Evolutionary conservation across 140 eudicot species (phyloP).

Genomic region (Artemisia princeps): DNA sequence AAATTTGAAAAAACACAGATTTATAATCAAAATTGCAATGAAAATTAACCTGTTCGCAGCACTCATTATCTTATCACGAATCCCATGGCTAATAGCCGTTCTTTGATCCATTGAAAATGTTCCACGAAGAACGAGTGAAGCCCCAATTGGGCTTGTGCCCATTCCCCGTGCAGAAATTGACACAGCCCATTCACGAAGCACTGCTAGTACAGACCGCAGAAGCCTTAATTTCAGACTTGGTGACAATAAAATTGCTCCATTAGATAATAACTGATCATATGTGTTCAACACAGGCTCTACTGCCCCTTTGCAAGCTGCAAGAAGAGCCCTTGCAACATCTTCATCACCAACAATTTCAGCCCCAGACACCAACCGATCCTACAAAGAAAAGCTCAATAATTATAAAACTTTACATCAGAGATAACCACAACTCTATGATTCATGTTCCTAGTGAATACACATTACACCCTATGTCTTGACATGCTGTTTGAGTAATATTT

Average conservation of each 20-base stretch:
- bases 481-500: not conserved
- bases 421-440: not conserved
- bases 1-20: too few species aligned
- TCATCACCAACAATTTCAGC: conserved; percentile 85
- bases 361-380: conserved; percentile 74
- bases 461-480: not conserved
- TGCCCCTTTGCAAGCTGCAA: conserved; percentile 88
- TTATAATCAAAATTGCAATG: not conserved
- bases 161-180: conserved; percentile 56
- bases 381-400: conserved; percentile 1
- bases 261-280: conserved; percentile 70
- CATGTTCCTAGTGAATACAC: not conserved
- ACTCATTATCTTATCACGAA: conserved; percentile 82
- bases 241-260: conserved; percentile 65
- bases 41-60: conserved; percentile 78
- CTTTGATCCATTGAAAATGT: conserved; percentile 56
- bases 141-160: conserved; percentile 67
- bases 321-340: conserved; percentile 86
- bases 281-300: conserved; percentile 78
- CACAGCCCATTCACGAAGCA: conserved; percentile 87
- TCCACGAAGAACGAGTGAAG: conserved; percentile 70
- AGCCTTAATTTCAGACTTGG: conserved; percentile 69
- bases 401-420: not conserved
- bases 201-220: conserved; percentile 63
- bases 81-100: conserved; percentile 52